Evolutionary conservation across 2,329 filamentous ascomycete species (phyloP), one percentile per base, ranked within the genome.

Genomic region (Tolypocladium tropicale): DNA sequence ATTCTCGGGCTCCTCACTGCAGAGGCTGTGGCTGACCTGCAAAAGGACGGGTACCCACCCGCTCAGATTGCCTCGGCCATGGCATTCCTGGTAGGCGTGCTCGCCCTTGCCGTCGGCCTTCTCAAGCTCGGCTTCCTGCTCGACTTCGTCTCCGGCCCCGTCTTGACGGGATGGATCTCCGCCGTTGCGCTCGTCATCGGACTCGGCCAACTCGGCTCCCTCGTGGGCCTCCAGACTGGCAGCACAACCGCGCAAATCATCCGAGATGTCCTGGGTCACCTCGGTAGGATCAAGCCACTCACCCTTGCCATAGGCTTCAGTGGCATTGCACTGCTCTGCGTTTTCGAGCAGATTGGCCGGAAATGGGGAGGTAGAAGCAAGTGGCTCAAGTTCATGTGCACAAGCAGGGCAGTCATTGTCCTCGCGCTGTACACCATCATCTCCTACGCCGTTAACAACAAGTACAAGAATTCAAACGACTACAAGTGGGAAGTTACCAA

Each of bases 131-230:
- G 83, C 1, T 87, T 85, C 64, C 72, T 86, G 6, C 74, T 87
- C 23, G 82, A 87, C 58, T 86, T 85, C 61, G 81, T 87, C 60
- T 85, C 83, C 0, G 75, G 83, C 1, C 83, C 83, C 0, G 81
- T 86, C 1, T 74, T 87, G 0, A 82, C 76, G 7, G 84, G 84
- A 5, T 86, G 86, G 70, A 84, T 87, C 61, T 84, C 82, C 0
- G 83, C 83, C 2, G 83, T 84, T 1, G 84, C 82, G 28, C 79
- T 87, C 52, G 83, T 82, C 33, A 86, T 87, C 63, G 78, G 81
- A 25, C 77, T 85, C 53, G 82, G 81, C n/a, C 84, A 87, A 64
- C 76, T 87, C 56, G 80, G 76, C 4, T 80, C 79, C 1, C 76
- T 86, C 0, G 76, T 86, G 2, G 83, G 83, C 11, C 75, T 82